phyloP scores from a whole-genome alignment of 1,284 basidiomycete species.

The Vanrija sp. region DNA sequence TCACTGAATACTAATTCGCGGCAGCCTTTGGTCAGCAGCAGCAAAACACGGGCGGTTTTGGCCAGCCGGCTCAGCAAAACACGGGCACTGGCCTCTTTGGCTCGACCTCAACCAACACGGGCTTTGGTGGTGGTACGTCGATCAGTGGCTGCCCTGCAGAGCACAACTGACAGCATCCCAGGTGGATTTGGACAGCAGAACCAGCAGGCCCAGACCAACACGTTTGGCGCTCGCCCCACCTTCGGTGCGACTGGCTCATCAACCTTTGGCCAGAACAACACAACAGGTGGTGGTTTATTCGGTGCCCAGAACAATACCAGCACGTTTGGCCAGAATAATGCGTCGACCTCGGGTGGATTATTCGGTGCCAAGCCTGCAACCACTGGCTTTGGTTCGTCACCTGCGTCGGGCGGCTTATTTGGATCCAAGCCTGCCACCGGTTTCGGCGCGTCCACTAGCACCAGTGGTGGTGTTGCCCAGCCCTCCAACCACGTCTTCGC shows the following conservation, averaged over 20 bases:
- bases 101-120: slow-evolving; percentile 28
- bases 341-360: slow-evolving; percentile 20
- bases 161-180: neutral
- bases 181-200: slow-evolving; percentile 16
- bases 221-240: slow-evolving; percentile 35
- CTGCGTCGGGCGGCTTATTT: slow-evolving; percentile 42
- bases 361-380: slow-evolving; percentile 33
- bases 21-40: slow-evolving; percentile 31
- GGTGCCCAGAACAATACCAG: slow-evolving; percentile 14
- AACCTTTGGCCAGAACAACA: slow-evolving; percentile 38
- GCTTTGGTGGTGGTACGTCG: slow-evolving; percentile 24
- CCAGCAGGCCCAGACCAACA: slow-evolving; percentile 19
- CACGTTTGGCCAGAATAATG: neutral
- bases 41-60: slow-evolving; percentile 54
- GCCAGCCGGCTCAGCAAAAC: slow-evolving; percentile 56
- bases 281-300: slow-evolving; percentile 32
- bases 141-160: neutral
- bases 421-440: slow-evolving; percentile 37
- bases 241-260: slow-evolving; percentile 42
- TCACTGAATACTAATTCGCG: neutral
- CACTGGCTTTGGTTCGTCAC: slow-evolving; percentile 42
- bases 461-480: slow-evolving; percentile 14
- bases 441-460: slow-evolving; percentile 22
- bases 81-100: slow-evolving; percentile 53
- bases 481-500: slow-evolving; percentile 26